phyloP scores from a whole-genome alignment of 495 filamentous ascomycete genomes.

The Thermochaetoides thermophila region DNA sequence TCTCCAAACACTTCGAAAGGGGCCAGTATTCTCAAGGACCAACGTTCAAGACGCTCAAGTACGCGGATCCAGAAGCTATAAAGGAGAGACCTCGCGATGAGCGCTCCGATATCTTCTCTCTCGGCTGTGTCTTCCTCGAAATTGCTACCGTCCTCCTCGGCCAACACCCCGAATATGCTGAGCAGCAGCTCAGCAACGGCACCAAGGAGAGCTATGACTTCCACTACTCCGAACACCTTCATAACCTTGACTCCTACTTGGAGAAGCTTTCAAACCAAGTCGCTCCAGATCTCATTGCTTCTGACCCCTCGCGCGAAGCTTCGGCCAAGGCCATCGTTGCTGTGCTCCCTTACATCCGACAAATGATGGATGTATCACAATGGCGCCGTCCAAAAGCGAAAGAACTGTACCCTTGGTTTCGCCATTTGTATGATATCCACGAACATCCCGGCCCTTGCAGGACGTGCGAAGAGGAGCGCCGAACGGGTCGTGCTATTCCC shows the following conservation, averaged over 20 bases:
- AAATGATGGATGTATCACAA: slow-evolving; percentile 17
- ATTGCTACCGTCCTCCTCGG: slow-evolving; percentile 26
- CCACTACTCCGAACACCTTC: slow-evolving; percentile 15
- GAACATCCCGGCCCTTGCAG: slow-evolving; percentile 11
- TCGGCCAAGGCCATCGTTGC: slow-evolving; percentile 13
- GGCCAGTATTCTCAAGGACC: slow-evolving; percentile 20
- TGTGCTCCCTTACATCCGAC: slow-evolving; percentile 10
- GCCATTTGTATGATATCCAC: slow-evolving; percentile 15
- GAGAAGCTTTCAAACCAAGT: slow-evolving; percentile 2
- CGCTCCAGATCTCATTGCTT: slow-evolving; percentile 3
- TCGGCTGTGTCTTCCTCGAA: slow-evolving; percentile 36
- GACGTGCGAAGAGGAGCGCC: slow-evolving; percentile 16
- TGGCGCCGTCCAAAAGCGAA: slow-evolving; percentile 12
- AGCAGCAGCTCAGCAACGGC: slow-evolving; percentile 10
- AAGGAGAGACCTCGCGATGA: slow-evolving; percentile 21
- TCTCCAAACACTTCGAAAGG: slow-evolving; percentile 24
- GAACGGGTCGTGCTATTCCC: slow-evolving; percentile 7
- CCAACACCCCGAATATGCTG: slow-evolving; percentile 12
- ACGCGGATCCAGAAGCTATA: slow-evolving; percentile 33
- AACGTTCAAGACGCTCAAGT: slow-evolving; percentile 23
- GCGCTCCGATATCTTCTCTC: slow-evolving; percentile 33
- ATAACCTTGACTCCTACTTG: slow-evolving; percentile 12
- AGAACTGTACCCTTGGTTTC: slow-evolving; percentile 17
- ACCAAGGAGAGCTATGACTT: slow-evolving; percentile 4
- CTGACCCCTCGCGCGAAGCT: background rate